Percentiles rank a stretch among this genome's conserved stretches.
Conservation (phyloP, 1,139 yeast genomes). For the Scheffersomyces quercinus region DNA sequence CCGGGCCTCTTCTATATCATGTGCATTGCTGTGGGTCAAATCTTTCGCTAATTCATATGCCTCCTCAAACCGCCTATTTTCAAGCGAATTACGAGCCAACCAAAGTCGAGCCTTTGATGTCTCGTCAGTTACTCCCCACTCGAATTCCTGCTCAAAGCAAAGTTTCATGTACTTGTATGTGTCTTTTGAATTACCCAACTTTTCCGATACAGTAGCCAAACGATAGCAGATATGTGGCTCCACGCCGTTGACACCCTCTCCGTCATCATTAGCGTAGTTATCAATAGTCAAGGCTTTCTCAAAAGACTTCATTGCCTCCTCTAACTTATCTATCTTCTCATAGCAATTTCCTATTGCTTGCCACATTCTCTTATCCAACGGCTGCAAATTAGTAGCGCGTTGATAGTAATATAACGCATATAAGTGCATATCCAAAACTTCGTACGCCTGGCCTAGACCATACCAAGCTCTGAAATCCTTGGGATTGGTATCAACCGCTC, state of each 20-base stretch:
- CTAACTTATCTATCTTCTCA: slow-evolving; percentile 70
- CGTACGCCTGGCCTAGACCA: slow-evolving; percentile 97
- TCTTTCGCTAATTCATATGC: slow-evolving; percentile 79
- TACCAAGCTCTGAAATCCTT: slow-evolving; percentile 98
- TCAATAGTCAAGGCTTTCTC: slow-evolving; percentile 58
- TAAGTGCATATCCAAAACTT: slow-evolving; percentile 91
- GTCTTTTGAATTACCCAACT: slow-evolving; percentile 42
- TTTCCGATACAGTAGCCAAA: slow-evolving; percentile 68
- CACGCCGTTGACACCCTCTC: slow-evolving; percentile 18
- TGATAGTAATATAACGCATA: slow-evolving; percentile 93
- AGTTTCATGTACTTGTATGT: slow-evolving; percentile 69
- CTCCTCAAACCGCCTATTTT: slow-evolving; percentile 55
- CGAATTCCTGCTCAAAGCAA: slow-evolving; percentile 67
- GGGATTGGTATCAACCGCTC: slow-evolving; percentile 87
- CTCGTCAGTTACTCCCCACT: slow-evolving; percentile 73
- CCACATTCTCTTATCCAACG: slow-evolving; percentile 95
- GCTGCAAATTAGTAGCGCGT: slow-evolving; percentile 84
- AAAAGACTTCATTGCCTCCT: slow-evolving; percentile 64
- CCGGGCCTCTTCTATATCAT: slow-evolving; percentile 87
- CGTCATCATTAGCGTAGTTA: slow-evolving; percentile 22
- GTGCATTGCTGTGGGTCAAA: slow-evolving; percentile 74
- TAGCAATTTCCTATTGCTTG: slow-evolving; percentile 90
- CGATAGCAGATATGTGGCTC: slow-evolving; percentile 61
- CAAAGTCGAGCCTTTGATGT: slow-evolving; percentile 82
- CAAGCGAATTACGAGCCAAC: slow-evolving; percentile 75